A percentile compares a stretch with the other conserved stretches of the same genome.
These are phyloP conservation scores for Hypholoma fasciculare DNA, from an alignment of 768 basidiomycete species.

Conservation along the genomic window DNA sequence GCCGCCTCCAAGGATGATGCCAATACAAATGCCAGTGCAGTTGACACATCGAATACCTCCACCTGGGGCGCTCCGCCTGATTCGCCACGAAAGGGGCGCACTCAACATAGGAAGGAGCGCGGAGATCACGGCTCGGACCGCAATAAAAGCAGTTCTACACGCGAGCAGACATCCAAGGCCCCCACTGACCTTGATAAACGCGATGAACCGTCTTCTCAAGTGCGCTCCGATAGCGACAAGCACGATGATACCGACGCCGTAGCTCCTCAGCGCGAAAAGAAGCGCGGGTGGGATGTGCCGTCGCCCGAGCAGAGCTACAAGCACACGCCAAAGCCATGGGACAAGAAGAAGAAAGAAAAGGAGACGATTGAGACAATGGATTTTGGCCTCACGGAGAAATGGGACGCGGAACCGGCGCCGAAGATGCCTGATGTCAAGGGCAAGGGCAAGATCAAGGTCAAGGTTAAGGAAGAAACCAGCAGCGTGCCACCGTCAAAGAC, in stretches of 20 bases:
- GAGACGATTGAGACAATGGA: background rate
- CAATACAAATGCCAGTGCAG: background rate
- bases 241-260: background rate
- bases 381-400: background rate
- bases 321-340: background rate
- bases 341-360: conserved; percentile 1
- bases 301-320: conserved; percentile 1
- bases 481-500: no score
- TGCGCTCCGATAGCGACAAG: background rate
- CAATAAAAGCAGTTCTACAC: no score
- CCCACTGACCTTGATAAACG: background rate
- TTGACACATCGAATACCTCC: background rate
- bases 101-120: background rate
- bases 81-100: background rate
- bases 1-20: background rate
- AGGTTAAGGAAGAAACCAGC: no score
- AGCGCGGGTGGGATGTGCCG: background rate
- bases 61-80: background rate
- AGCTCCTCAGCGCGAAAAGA: background rate
- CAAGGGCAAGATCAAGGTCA: no score
- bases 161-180: background rate
- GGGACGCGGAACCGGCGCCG: background rate
- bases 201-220: background rate
- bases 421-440: no score
- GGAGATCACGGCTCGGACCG: background rate